These are phyloP conservation scores for Cyclospora cayetanensis DNA, from an alignment of 169 alveolate genomes.

Conservation along the genomic window DNA sequence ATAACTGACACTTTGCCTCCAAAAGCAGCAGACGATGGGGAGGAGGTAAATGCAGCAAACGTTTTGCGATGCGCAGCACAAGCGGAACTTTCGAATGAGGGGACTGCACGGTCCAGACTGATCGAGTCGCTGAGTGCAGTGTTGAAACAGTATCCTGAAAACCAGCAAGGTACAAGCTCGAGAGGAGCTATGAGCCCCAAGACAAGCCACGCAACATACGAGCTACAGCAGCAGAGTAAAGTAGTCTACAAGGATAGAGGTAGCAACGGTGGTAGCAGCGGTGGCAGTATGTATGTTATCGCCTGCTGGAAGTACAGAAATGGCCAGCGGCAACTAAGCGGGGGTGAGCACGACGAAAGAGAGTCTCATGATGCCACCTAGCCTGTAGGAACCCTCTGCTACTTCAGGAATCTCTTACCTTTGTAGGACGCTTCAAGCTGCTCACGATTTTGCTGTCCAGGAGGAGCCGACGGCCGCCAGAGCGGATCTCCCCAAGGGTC, in stretches of 20 bases:
- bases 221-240: background rate
- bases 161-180: background rate
- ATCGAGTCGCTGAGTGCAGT: background rate
- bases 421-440: background rate
- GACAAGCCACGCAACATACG: background rate
- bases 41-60: background rate
- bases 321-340: background rate
- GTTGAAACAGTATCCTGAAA: background rate
- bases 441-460: background rate
- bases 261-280: background rate
- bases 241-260: background rate
- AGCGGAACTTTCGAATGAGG: background rate
- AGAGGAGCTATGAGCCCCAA: background rate
- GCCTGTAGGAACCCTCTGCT: background rate
- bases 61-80: background rate
- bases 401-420: background rate
- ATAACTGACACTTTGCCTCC: slow-evolving; percentile 70
- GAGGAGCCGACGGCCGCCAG: background rate
- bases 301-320: background rate
- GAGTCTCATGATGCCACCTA: background rate
- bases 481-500: background rate
- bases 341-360: background rate
- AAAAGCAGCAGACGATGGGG: background rate
- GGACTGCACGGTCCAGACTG: background rate
- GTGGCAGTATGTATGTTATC: background rate